Base-by-base conservation (phyloP, 2,329 filamentous ascomycete genomes). In the Salinomyces thailandicus region DNA sequence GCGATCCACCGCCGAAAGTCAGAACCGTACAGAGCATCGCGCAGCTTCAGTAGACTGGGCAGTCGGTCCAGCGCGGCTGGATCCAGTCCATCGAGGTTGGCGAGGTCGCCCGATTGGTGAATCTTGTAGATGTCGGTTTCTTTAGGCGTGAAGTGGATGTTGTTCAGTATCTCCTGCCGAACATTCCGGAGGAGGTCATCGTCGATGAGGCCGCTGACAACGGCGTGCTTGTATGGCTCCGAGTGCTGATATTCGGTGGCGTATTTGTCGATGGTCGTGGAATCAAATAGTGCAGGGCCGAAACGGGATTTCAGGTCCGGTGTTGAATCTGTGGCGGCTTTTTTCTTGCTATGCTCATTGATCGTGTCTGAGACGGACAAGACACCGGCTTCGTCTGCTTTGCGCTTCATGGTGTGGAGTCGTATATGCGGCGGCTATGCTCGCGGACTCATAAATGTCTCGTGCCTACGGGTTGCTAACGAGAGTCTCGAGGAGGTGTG, bases 111-210 rank as follows among this genome's bases (percentile, higher is more conserved):
- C 4, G 89, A 96, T 68, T 98, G 91, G 71, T 95, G 87, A 57
- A 98, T 96, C 64, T 93, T 94, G 74, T 98, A 98, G 52, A 98
- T 98, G 61, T 98, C 91, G 32, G 91, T 98, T 63, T 98, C 91
- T 62, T 98, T 98, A 51, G 87, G 87, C 9, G 91, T 95, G 66
- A 98, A 98, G 49, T 84, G 79, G 49, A 98, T 83, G 57, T 94
- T 87, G 49, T 81, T 72, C 61, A 81, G 80, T 61, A 96, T 89
- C 66, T 98, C 91, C 54, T 73, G 66, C 57, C 91, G 86, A 41
- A 98, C 91, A 37, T 75, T 71, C 53, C 87, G 87, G 31, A 98
- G 75, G 13, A 98, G 78, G 32, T 69, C 62, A 51, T 89, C 81
- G 62, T 91, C 70, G 58, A 96, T 80, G 29, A 98, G 69, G 36